Conservation (phyloP, 331 rosid species). For the Spiraea crenata region DNA sequence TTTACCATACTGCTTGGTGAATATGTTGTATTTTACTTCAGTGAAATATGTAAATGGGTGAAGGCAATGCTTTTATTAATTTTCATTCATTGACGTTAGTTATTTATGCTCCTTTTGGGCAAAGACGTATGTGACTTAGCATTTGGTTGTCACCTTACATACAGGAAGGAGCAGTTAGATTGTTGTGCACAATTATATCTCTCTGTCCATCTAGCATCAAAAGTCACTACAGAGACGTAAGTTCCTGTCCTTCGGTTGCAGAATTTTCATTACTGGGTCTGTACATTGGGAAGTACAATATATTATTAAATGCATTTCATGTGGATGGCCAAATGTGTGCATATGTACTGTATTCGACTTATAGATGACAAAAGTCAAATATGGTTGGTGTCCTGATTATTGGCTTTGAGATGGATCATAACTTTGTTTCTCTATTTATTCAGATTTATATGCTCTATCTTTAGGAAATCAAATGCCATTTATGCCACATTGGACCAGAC, state of each 20-base stretch:
- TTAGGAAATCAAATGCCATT: not conserved
- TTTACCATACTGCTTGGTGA: not conserved
- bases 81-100: not conserved
- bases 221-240: slow-evolving; percentile 72
- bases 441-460: not conserved
- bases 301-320: not conserved
- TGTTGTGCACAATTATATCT: slow-evolving; percentile 53
- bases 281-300: not conserved
- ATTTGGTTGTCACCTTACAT: slow-evolving; percentile 17
- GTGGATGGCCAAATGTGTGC: not conserved
- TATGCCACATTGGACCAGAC: not conserved
- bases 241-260: slow-evolving; percentile 27
- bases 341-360: not conserved
- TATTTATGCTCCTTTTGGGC: not conserved
- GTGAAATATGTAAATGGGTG: not conserved
- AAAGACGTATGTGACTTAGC: not conserved
- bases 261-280: not conserved
- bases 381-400: not conserved
- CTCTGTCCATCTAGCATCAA: slow-evolving; percentile 62
- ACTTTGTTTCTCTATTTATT: not conserved
- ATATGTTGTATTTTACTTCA: not conserved
- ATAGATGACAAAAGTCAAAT: not conserved
- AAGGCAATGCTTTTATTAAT: not conserved
- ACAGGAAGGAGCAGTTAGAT: slow-evolving; percentile 77
- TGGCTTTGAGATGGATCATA: not conserved